Conservation (phyloP, 768 basidiomycete genomes). For the Hemileccinum rubropunctum region DNA sequence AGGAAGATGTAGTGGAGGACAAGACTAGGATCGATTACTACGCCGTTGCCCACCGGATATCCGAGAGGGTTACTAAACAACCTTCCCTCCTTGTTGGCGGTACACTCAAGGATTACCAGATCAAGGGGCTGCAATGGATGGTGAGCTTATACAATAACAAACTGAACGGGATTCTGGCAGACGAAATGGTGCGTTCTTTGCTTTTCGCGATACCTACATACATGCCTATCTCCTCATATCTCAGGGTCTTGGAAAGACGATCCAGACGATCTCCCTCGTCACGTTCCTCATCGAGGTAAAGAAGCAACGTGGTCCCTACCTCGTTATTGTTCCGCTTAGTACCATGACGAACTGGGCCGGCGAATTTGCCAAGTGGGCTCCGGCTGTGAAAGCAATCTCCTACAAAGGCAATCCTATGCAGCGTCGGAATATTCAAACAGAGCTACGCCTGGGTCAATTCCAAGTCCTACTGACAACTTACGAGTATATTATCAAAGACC, state of each 20-base stretch:
- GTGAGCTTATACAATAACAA: slow-evolving; percentile 96
- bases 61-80: slow-evolving; percentile 78
- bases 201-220: not conserved
- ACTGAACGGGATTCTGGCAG: slow-evolving; percentile 91
- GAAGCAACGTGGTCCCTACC: slow-evolving; percentile 88
- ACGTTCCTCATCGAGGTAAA: slow-evolving; percentile 92
- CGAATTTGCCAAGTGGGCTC: slow-evolving; percentile 98
- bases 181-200: slow-evolving; percentile 71
- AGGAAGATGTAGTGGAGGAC: slow-evolving; percentile 55
- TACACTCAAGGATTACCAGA: slow-evolving; percentile 90
- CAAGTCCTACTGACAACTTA: slow-evolving; percentile 94
- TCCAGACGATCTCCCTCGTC: slow-evolving; percentile 93
- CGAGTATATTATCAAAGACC: slow-evolving; percentile 97
- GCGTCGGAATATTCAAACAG: slow-evolving; percentile 72
- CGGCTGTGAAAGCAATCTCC: slow-evolving; percentile 69
- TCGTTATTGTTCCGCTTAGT: slow-evolving; percentile 92
- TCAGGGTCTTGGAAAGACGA: slow-evolving; percentile 93
- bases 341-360: slow-evolving; percentile 98
- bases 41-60: slow-evolving; percentile 88
- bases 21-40: slow-evolving; percentile 92
- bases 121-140: slow-evolving; percentile 98
- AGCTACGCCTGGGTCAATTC: slow-evolving; percentile 78
- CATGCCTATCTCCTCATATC: slow-evolving; percentile 10
- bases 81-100: slow-evolving; percentile 79
- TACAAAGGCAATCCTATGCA: slow-evolving; percentile 92